Conservation (phyloP, 345 rosid species). For the Cardamine resedifolia region DNA sequence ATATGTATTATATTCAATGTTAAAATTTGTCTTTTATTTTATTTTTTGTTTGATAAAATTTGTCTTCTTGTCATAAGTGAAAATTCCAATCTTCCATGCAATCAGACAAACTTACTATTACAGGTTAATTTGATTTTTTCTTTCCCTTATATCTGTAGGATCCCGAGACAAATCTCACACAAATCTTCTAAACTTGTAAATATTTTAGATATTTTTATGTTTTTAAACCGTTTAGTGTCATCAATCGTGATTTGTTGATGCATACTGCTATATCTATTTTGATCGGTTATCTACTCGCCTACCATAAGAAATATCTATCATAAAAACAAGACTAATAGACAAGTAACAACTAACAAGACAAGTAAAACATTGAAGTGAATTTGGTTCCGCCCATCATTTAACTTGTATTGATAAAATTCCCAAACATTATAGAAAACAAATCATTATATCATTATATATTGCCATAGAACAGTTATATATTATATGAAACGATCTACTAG, state of each 20-base stretch:
- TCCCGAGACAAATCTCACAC: background rate
- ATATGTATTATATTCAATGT: background rate
- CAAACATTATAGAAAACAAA: background rate
- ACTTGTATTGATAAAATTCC: background rate
- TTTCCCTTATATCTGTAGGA: background rate
- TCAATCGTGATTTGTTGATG: background rate
- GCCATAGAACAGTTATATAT: background rate
- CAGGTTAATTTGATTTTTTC: background rate
- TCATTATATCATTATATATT: background rate
- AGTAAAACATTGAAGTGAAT: background rate
- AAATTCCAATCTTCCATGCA: conserved; percentile 27
- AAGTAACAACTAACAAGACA: background rate
- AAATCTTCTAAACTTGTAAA: background rate
- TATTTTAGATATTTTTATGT: background rate
- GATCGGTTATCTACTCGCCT: background rate
- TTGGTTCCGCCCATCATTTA: background rate
- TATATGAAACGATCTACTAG: background rate
- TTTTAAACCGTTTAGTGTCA: background rate
- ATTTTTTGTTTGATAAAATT: background rate
- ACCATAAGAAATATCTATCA: background rate
- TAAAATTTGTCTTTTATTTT: too few relatives aligned
- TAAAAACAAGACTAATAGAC: background rate
- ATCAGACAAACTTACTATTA: background rate
- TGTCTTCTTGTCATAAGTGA: conserved; percentile 22
- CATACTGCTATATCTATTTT: background rate